Base-by-base conservation (phyloP, 2,329 filamentous ascomycete genomes). In the Xylariaceae sp. region DNA sequence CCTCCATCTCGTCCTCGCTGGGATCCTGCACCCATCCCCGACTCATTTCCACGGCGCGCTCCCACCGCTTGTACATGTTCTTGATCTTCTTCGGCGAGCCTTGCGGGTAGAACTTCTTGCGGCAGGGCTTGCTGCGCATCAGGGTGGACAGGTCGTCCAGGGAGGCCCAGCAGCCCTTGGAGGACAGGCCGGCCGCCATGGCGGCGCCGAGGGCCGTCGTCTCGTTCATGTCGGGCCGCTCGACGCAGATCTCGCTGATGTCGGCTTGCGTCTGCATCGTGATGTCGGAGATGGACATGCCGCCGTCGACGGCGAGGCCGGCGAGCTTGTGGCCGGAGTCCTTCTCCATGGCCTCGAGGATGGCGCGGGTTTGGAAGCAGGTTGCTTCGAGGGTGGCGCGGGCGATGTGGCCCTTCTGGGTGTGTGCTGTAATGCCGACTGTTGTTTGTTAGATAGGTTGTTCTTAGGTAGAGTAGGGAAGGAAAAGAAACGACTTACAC, bases 231-330 rank as follows among this genome's bases (percentile, higher is more conserved):
- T 85, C 82, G 0, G 92, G 92, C 23, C 92, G 86, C 72, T 92
- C 85, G 61, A 96, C 88, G 34, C 87, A 88, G 66, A 96, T 94
- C 58, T 86, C 77, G 67, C 89, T 90, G 54, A 96, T 83, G 75
- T 96, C 88, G 63, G 92, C 88, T 81, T 96, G 92, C 4, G 89
- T 91, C 81, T 88, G 91, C 92, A 96, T 96, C 76, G 88, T 91
- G 58, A 96, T 80, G 71, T 92, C 88, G 9, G 89, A 93, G 75
- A 90, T 93, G 68, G 88, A 92, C 81, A 96, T 90, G 60, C 92
- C 92, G 59, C 92, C 92, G 70, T 96, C 92, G 49, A 96, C 92
- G 39, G 89, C 88, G 49, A 96, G 80, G 65, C 87, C 84, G 59
- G 84, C 81, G 37, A 96, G 82, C 64, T 84, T 84, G 71, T 92